phyloP scores from a whole-genome alignment of 306 rosid genomes.

The Glycine soja region DNA sequence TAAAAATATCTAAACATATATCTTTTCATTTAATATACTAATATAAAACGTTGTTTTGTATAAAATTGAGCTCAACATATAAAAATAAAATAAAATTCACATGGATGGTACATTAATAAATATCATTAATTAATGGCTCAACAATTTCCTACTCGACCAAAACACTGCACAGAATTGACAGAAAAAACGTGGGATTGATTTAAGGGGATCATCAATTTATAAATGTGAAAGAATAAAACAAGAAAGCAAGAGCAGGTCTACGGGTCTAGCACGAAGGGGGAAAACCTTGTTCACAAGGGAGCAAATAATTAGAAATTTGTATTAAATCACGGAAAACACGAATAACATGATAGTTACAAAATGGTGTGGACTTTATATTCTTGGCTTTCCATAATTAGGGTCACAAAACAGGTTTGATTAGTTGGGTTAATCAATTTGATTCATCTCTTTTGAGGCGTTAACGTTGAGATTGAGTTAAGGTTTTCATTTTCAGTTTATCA shows the following conservation, averaged over 20 bases:
- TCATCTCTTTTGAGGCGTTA: neutral
- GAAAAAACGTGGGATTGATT: neutral
- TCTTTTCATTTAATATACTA: neutral
- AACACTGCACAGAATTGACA: neutral
- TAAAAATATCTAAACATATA: no score
- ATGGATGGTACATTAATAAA: slow-evolving; percentile 31
- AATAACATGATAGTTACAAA: neutral
- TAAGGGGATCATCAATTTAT: neutral
- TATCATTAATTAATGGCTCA: neutral
- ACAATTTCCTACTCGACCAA: neutral
- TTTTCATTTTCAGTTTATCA: neutral
- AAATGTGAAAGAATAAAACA: neutral
- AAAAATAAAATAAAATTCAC: neutral
- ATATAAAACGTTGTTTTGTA: neutral
- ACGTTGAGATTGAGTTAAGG: neutral
- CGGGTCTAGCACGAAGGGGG: neutral
- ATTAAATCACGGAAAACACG: neutral
- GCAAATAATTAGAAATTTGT: neutral
- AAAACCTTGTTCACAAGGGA: no score
- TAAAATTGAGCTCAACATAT: slow-evolving; percentile 8
- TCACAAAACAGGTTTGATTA: neutral
- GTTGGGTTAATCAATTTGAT: neutral
- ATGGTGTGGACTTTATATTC: neutral
- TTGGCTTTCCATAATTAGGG: neutral
- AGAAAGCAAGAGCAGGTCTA: neutral